phyloP scores from a whole-genome alignment of 768 basidiomycete genomes.

The Termitomyces sp. region DNA sequence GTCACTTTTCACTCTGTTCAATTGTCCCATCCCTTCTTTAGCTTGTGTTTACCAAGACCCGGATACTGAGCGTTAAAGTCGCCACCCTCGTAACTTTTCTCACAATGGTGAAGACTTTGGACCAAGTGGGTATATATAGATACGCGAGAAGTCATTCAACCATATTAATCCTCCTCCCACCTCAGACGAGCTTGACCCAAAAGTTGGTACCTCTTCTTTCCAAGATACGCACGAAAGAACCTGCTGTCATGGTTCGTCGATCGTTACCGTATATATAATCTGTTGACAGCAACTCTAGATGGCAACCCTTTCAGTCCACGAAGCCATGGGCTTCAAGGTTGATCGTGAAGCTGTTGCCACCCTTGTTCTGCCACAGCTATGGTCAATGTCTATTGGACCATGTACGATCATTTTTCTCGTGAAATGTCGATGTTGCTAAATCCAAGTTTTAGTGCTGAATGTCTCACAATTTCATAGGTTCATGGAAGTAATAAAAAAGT shows the following conservation, averaged over 20 bases:
- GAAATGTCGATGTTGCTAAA: constrained; percentile 1
- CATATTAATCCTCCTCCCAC: neutral
- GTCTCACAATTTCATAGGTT: constrained; percentile 88
- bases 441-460: constrained; percentile 51
- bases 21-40: constrained; percentile 23
- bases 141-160: neutral
- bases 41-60: constrained; percentile 92
- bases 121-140: constrained; percentile 52
- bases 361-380: constrained; percentile 84
- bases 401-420: constrained; percentile 38
- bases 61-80: constrained; percentile 87
- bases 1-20: neutral
- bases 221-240: constrained; percentile 95
- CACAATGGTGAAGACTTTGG: constrained; percentile 83
- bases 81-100: constrained; percentile 80
- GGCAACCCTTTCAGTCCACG: constrained; percentile 86
- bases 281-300: constrained; percentile 41
- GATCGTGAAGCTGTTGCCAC: constrained; percentile 91
- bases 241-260: constrained; percentile 76
- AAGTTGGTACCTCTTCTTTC: constrained; percentile 92
- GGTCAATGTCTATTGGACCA: constrained; percentile 98
- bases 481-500: constrained; percentile 76
- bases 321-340: constrained; percentile 93
- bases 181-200: constrained; percentile 85
- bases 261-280: neutral